Evolutionary conservation across 768 basidiomycete genomes (phyloP).

Genomic region (Mycena indigotica): DNA sequence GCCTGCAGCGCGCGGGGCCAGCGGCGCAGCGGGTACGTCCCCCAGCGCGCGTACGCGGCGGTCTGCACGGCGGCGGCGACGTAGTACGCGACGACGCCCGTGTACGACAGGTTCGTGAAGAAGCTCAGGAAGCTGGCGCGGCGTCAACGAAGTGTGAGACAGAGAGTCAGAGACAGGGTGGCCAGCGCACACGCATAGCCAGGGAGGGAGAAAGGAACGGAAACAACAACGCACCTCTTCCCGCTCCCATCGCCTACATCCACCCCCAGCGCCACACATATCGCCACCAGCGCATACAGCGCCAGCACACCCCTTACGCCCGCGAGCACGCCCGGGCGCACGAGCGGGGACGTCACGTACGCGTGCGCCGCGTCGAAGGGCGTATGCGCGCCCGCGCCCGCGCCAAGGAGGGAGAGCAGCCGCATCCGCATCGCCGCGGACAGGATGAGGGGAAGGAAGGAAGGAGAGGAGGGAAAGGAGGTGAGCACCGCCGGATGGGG

Average conservation of each 20-base stretch:
- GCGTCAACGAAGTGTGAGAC: too few relatives aligned
- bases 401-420: not conserved
- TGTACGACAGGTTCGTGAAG: conserved; percentile 65
- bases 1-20: conserved; percentile 61
- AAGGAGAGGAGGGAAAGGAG: too few relatives aligned
- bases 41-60: conserved; percentile 39
- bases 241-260: conserved; percentile 33
- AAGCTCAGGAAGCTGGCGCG: conserved; percentile 42
- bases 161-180: not conserved
- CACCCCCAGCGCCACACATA: conserved; percentile 42
- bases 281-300: conserved; percentile 48
- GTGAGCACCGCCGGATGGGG: too few relatives aligned
- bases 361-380: conserved; percentile 38
- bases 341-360: conserved; percentile 53
- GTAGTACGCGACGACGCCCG: conserved; percentile 64
- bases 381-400: not conserved
- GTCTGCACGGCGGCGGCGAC: conserved; percentile 61
- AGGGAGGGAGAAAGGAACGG: not conserved
- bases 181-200: not conserved
- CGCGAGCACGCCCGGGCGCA: conserved; percentile 49
- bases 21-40: conserved; percentile 55
- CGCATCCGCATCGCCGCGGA: not conserved
- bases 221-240: conserved; percentile 31
- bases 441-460: too few relatives aligned
- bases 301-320: conserved; percentile 50